phyloP scores from a whole-genome alignment of 257 asterid genomes.

The Solanum pennellii region DNA sequence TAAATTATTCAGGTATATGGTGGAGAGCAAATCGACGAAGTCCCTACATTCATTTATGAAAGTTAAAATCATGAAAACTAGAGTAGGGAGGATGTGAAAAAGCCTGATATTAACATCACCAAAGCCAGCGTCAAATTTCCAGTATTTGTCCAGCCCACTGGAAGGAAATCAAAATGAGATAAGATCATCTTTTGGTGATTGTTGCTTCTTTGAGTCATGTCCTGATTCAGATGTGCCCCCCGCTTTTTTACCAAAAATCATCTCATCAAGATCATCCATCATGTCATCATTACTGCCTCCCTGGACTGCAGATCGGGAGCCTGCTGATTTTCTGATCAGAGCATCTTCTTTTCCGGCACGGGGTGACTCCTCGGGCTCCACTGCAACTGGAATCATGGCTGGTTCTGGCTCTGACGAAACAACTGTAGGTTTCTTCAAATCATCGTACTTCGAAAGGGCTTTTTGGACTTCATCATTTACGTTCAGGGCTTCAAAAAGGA shows the following conservation, averaged over 20 bases:
- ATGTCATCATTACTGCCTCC: constrained; percentile 61
- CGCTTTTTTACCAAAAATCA: constrained; percentile 84
- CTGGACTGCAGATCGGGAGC: constrained; percentile 26
- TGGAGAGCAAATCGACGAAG: background rate
- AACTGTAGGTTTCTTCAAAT: constrained; percentile 50
- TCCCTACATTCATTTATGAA: background rate
- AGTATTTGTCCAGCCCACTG: background rate
- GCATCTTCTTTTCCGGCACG: constrained; percentile 50
- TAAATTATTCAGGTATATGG: background rate
- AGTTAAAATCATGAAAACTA: background rate
- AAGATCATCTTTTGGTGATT: constrained; percentile 69
- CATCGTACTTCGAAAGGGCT: constrained; percentile 70
- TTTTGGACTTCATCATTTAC: constrained; percentile 87
- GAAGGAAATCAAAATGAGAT: constrained; percentile 39
- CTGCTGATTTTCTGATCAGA: constrained; percentile 44
- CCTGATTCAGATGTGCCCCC: constrained; percentile 51
- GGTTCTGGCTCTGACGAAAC: constrained; percentile 66
- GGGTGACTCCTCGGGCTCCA: constrained; percentile 78
- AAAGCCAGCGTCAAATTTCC: background rate
- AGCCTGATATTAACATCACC: constrained; percentile 9
- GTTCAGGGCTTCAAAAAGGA: constrained; percentile 87
- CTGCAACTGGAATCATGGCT: constrained; percentile 86
- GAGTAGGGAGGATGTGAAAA: background rate
- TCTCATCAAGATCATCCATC: constrained; percentile 98
- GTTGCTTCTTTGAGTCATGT: constrained; percentile 47